Percentiles rank a stretch among this genome's conserved stretches.
phyloP scores from a whole-genome alignment of 2,329 filamentous ascomycete genomes.

The Colletotrichum sidae region DNA sequence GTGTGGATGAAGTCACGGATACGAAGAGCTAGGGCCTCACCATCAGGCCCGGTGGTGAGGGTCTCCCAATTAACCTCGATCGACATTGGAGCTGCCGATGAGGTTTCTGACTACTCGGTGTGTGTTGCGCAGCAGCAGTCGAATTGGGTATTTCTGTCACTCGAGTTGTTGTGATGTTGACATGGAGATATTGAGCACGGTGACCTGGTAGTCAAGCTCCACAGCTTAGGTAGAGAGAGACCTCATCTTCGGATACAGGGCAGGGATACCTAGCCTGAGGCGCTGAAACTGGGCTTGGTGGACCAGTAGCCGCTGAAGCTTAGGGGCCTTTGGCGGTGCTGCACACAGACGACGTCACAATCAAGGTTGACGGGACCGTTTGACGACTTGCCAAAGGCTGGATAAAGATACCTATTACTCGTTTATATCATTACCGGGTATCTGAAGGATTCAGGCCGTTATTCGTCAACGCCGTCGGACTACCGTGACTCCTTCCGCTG shows the following conservation, averaged over 20 bases:
- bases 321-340: too few relatives aligned
- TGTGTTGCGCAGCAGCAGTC: too few relatives aligned
- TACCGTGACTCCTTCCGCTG: conserved; percentile 2
- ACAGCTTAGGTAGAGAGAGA: too few relatives aligned
- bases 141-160: too few relatives aligned
- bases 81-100: conserved; percentile 73
- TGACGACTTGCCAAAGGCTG: too few relatives aligned
- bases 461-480: conserved; percentile 28
- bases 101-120: too few relatives aligned
- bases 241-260: too few relatives aligned
- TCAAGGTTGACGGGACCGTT: background rate
- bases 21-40: conserved; percentile 82
- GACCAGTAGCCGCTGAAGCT: background rate
- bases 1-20: conserved; percentile 96
- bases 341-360: background rate
- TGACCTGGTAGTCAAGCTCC: background rate
- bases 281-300: conserved; percentile 11
- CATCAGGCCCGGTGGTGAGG: conserved; percentile 89
- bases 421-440: conserved; percentile 30
- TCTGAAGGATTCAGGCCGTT: conserved; percentile 29
- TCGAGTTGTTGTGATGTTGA: background rate
- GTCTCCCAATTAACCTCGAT: conserved; percentile 98
- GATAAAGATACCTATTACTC: background rate
- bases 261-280: background rate
- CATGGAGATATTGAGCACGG: background rate